Base-by-base conservation (phyloP, 2,329 filamentous ascomycete species). In the Exophiala spinifera region DNA sequence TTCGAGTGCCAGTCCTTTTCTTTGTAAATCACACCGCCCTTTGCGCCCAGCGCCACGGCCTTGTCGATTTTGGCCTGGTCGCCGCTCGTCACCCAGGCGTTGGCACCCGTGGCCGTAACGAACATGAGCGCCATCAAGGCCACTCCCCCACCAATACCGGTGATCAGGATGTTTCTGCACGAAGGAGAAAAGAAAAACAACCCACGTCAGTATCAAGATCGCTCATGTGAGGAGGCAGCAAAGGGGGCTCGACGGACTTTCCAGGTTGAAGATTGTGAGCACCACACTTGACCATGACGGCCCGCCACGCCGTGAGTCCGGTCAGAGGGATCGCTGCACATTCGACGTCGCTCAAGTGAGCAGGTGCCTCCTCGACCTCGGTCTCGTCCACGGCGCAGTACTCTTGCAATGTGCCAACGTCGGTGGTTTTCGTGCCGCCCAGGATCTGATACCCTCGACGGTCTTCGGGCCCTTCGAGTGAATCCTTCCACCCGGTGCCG, bases 131-230 rank as follows among this genome's bases (percentile, higher is more conserved):
- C 87, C 76, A 89, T 86, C 51, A 96, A 75, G 31, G 92, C 92
- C 1, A 96, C 92, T 39, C 92, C 92, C 33, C 92, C 92, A 0
- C 92, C 92, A 70, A 97, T 95, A 0, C 92, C 92, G 4, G 92
- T 96, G 40, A 97, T 74, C 31, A 97, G 75, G 3, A 97, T 78
- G 66, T 95, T 95, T 57, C 81, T 75, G 10, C 6, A 31, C 28
- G n/a, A n/a, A n/a, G n/a, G n/a, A n/a, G n/a, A n/a, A n/a, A n/a
- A n/a, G n/a, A n/a, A n/a, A n/a, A n/a, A n/a, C n/a, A n/a, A n/a
- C n/a, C 8, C 28, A 31, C 11, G 28, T 31, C 11, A 31, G 28
- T 31, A 3, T 31, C 28, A 10, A 31, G 28, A 31, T 10, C 23
- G 23, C 7, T 7, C 23, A 7, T 7, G 23, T 4, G 23, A 3